A percentile compares a stretch with the other conserved stretches of the same genome.
Conservation (phyloP, 371 early-diverging fungal species). For the Syncephalastrum contaminatum region DNA sequence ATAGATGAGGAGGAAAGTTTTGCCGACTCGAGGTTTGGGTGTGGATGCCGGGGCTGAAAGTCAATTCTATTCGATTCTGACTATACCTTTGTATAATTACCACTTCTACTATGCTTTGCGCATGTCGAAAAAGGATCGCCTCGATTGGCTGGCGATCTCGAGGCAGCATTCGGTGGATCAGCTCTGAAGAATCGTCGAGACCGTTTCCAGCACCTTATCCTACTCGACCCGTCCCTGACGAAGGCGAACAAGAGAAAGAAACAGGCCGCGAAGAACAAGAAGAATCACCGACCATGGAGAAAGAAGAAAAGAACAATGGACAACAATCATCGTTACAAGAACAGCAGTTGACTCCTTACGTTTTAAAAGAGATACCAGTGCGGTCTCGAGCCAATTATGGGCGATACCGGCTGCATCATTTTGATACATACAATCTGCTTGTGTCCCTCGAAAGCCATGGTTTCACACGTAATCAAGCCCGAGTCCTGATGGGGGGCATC, state of each 20-base stretch:
- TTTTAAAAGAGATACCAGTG: neutral
- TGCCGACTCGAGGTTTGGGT: too few species aligned
- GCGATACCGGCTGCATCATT: slow-evolving; percentile 43
- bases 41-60: too few species aligned
- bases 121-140: too few species aligned
- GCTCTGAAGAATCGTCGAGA: slow-evolving; percentile 24
- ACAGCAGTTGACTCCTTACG: neutral
- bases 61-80: too few species aligned
- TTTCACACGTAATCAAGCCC: slow-evolving; percentile 68
- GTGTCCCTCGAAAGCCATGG: slow-evolving; percentile 61
- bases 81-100: too few species aligned
- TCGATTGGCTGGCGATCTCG: too few species aligned
- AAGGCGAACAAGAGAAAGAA: neutral
- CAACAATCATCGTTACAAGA: slow-evolving; percentile 2
- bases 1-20: too few species aligned
- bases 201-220: slow-evolving; percentile 45
- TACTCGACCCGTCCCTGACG: slow-evolving; percentile 24
- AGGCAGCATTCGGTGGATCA: too few species aligned
- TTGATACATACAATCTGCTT: slow-evolving; percentile 74
- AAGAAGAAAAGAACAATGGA: slow-evolving; percentile 2
- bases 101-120: too few species aligned
- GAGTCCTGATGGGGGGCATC: slow-evolving; percentile 71
- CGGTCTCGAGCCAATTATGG: neutral
- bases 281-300: neutral
- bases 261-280: neutral